These are phyloP conservation scores for Leccinum sublutescens DNA, from an alignment of 768 basidiomycete genomes.

Conservation along the genomic window DNA sequence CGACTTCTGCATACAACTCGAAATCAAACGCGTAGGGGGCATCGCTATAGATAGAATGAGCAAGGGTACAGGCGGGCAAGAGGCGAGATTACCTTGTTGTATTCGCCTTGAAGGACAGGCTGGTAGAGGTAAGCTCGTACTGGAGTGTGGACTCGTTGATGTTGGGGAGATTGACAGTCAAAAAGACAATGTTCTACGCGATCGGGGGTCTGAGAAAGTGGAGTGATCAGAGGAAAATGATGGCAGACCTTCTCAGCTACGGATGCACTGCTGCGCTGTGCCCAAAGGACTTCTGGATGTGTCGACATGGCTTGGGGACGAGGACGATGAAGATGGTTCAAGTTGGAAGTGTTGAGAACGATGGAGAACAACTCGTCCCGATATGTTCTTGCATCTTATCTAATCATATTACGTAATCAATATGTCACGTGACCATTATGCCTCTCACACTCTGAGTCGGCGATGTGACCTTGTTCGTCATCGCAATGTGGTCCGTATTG, in stretches of 20 bases:
- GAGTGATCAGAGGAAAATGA: not conserved
- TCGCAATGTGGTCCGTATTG: conserved; percentile 56
- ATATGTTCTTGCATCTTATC: conserved; percentile 13
- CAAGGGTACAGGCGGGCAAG: not conserved
- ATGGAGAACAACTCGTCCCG: conserved; percentile 28
- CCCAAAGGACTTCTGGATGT: conserved; percentile 94
- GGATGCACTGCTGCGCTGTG: conserved; percentile 77
- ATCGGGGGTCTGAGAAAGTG: conserved; percentile 2
- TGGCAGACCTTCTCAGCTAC: conserved; percentile 62
- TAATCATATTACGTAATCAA: conserved; percentile 10
- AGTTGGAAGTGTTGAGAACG: conserved; percentile 32
- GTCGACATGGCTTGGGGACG: conserved; percentile 33
- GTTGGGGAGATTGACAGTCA: conserved; percentile 83
- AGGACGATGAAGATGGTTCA: conserved; percentile 4
- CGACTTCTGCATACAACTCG: conserved; percentile 73
- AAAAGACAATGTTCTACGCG: conserved; percentile 75
- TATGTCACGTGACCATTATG: conserved; percentile 19
- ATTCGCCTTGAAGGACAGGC: conserved; percentile 62
- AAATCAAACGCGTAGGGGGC: conserved; percentile 73
- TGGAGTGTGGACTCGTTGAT: conserved; percentile 58
- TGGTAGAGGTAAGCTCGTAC: conserved; percentile 56
- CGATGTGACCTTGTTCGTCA: not conserved
- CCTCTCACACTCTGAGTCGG: not conserved
- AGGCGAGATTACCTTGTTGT: conserved; percentile 54
- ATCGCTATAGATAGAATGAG: conserved; percentile 25